These are phyloP conservation scores for Kluyveromyces lactis DNA, from an alignment of 805 yeast species.

Conservation along the genomic window DNA sequence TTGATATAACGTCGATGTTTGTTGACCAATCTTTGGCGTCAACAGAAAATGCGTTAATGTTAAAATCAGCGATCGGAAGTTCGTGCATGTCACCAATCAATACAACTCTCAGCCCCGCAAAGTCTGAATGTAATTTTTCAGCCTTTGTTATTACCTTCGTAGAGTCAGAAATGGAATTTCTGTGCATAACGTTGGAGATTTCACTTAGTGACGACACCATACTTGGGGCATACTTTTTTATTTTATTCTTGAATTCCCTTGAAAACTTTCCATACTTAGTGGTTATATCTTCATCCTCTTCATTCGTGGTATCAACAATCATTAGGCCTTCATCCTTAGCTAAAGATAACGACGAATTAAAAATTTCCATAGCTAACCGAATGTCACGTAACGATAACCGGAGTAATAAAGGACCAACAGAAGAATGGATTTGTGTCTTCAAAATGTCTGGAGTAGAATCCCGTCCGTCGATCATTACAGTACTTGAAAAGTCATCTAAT, in stretches of 20 bases:
- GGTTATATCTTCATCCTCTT: slow-evolving; percentile 8
- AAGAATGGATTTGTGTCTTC: slow-evolving; percentile 55
- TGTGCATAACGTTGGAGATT: slow-evolving; percentile 29
- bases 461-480: slow-evolving; percentile 63
- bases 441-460: slow-evolving; percentile 52
- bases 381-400: slow-evolving; percentile 85
- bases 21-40: slow-evolving; percentile 80
- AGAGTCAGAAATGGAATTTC: slow-evolving; percentile 17
- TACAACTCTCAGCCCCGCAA: slow-evolving; percentile 74
- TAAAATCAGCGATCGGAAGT: slow-evolving; percentile 75
- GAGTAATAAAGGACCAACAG: slow-evolving; percentile 72
- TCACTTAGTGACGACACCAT: slow-evolving; percentile 33
- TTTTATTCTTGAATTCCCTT: slow-evolving; percentile 51
- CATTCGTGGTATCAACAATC: slow-evolving; percentile 10
- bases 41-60: slow-evolving; percentile 58
- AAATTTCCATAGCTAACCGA: slow-evolving; percentile 63
- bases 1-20: slow-evolving; percentile 61
- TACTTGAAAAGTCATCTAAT: slow-evolving; percentile 81
- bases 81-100: slow-evolving; percentile 88
- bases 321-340: slow-evolving; percentile 22
- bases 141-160: slow-evolving; percentile 45
- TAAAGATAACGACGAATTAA: slow-evolving; percentile 60
- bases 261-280: slow-evolving; percentile 38
- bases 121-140: slow-evolving; percentile 55
- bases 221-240: slow-evolving; percentile 65